Evolutionary conservation across 2,329 filamentous ascomycete species (phyloP).

Genomic region (Cercospora sojina): DNA sequence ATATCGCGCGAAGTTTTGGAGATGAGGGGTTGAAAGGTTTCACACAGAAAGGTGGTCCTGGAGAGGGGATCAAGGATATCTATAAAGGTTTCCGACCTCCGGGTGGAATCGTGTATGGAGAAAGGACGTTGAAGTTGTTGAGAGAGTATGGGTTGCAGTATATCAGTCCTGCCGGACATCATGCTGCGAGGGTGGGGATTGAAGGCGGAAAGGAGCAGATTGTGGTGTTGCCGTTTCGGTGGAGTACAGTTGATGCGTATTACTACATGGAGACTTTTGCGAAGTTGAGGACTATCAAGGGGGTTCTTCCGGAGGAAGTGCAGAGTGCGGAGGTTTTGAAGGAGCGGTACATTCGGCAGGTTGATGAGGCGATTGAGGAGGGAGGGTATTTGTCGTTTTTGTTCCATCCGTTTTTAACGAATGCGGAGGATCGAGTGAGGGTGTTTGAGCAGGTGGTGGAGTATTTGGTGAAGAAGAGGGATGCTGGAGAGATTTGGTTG

Average conservation of each 20-base stretch:
- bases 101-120: constrained; percentile 35
- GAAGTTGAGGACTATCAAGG: constrained; percentile 33
- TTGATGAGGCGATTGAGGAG: constrained; percentile 33
- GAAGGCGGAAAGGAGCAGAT: constrained; percentile 23
- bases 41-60: constrained; percentile 7
- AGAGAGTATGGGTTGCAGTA: constrained; percentile 34
- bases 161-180: constrained; percentile 37
- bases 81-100: constrained; percentile 38
- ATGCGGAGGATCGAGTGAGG: constrained; percentile 27
- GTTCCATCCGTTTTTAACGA: constrained; percentile 38
- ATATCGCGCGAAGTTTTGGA: constrained; percentile 35
- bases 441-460: constrained; percentile 34
- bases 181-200: constrained; percentile 28
- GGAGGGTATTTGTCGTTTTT: constrained; percentile 35
- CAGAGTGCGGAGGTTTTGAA: constrained; percentile 28
- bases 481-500: constrained; percentile 34
- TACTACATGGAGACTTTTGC: constrained; percentile 38
- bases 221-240: constrained; percentile 33
- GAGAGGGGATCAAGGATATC: constrained; percentile 17
- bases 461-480: constrained; percentile 31
- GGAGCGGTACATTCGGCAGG: constrained; percentile 27
- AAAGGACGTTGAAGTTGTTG: constrained; percentile 35
- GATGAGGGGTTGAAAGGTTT: constrained; percentile 26
- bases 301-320: constrained; percentile 23
- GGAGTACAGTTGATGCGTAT: constrained; percentile 37